phyloP scores from a whole-genome alignment of 2,329 filamentous ascomycete species.

The Fusarium heterosporum region DNA sequence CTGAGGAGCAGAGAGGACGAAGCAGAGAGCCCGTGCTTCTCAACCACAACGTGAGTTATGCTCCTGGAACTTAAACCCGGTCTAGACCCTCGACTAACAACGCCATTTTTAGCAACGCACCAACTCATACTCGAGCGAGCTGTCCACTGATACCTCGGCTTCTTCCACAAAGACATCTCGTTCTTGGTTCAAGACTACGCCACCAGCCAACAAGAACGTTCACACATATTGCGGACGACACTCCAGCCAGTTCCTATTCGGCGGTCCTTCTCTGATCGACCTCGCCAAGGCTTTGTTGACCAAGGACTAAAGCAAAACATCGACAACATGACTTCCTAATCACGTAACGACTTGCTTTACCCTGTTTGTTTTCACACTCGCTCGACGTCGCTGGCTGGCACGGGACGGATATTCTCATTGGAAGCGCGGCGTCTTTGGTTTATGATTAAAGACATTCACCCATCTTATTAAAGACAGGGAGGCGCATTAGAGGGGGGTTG shows the following conservation, averaged over 20 bases:
- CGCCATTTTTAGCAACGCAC: slow-evolving; percentile 41
- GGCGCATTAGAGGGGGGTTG: slow-evolving; percentile 17
- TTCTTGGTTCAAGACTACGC: slow-evolving; percentile 52
- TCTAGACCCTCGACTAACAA: slow-evolving; percentile 36
- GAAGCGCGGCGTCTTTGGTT: slow-evolving; percentile 38
- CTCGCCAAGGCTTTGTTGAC: slow-evolving; percentile 58
- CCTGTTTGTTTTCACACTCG: slow-evolving; percentile 20
- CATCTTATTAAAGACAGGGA: slow-evolving; percentile 3
- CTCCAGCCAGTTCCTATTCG: slow-evolving; percentile 65
- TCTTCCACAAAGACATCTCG: slow-evolving; percentile 50
- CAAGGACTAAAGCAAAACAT: slow-evolving; percentile 45
- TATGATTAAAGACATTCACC: slow-evolving; percentile 21
- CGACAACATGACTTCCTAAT: slow-evolving; percentile 16
- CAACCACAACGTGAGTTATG: slow-evolving; percentile 45
- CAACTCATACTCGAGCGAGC: slow-evolving; percentile 49
- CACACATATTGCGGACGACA: slow-evolving; percentile 68
- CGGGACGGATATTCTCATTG: slow-evolving; percentile 38
- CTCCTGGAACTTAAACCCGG: slow-evolving; percentile 8
- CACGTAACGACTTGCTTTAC: slow-evolving; percentile 19
- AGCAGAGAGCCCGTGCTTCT: slow-evolving; percentile 42
- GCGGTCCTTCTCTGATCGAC: slow-evolving; percentile 60
- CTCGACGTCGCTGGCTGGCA: slow-evolving; percentile 47
- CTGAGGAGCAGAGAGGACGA: slow-evolving; percentile 39
- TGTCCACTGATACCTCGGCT: slow-evolving; percentile 43
- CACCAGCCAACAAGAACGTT: slow-evolving; percentile 63